Evolutionary conservation across 163 green algal genomes (phyloP), one percentile per base, ranked within the genome.

Genomic region (Prototheca wickerhamii): DNA sequence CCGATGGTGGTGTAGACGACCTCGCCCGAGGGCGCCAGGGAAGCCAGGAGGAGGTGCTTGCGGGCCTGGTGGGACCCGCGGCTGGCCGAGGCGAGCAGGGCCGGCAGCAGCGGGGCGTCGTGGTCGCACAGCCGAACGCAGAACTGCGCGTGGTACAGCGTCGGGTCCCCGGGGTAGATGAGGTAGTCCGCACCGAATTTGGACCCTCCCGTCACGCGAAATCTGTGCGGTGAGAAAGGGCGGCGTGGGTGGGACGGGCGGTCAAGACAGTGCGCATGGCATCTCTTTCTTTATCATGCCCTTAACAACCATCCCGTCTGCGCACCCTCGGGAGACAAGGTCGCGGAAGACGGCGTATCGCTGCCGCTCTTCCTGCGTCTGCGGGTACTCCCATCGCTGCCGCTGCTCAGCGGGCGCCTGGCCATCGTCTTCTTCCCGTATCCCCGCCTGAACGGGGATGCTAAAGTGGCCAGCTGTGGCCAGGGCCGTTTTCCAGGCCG

Each of bases 171-270:
- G 6, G 76, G 82, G 65, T 89, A 89, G 4, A 79, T 51, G 43
- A 89, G 58, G 29, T 70, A 89, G 52, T 89, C 76, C 17, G 82
- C 74, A 7, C 82, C 82, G 70, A 88, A 89, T 23, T 87, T 85
- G 58, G 61, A 58, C 33, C 82, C 82, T 17, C 60, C 62, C 20
- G 82, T 89, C 18, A 89, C 46, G 6, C 40, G 64, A 43, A 73
- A 86, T 12, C 59, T 73, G 58, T n/a, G n/a, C n/a, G n/a, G n/a
- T n/a, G n/a, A n/a, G 54, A 64, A 40, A 4, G 33, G 4, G 17
- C 2, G 17, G 21, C 6, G 28, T 2, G 55, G 3, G n/a, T 28
- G 21, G n/a, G 7, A 32, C 32, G 4, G 44, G 0, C 3, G 10
- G 52, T 35, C 26, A 3, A 33, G 49, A 3, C 2, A 55, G 42